Base-by-base conservation (phyloP, 1,284 basidiomycete genomes). In the Moniliella sp. region DNA sequence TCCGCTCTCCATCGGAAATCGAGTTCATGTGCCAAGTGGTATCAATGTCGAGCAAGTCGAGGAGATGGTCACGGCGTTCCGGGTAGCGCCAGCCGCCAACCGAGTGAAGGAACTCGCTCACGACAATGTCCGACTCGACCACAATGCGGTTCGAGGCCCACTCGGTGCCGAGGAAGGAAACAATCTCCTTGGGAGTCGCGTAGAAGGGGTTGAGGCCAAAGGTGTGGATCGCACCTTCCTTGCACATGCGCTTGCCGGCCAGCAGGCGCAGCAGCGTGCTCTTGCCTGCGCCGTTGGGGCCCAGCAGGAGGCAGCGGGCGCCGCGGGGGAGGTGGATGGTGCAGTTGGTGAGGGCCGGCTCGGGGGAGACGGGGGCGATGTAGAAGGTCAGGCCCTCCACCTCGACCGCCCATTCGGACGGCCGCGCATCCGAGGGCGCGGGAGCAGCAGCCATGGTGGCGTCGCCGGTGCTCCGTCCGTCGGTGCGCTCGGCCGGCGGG, bases 61-160 rank as follows among this genome's bases (percentile, higher is more conserved):
- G 71, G 3, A 99, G 68, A 3, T 61, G 65, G 57, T 99, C 81
- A 26, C 88, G 69, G 18, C 86, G 69, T 46, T 75, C 77, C 53
- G 86, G 86, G 65, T 94, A 73, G 27, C 86, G 69, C 61, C 91
- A 94, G 0, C 88, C 88, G 14, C 88, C 88, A 2, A 97, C 81
- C 12, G 81, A 86, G 33, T 59, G 42, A 25, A 59, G 38, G 61
- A 99, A 99, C 38, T 75, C 68, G 4, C 78, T 75, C 4, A 59
- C 57, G 13, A 47, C 38, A 26, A 59, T 59, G 32, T 59, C 57
- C 26, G 40, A 40, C 23, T 86, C 73, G 2, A 97, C 88, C 31
- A 94, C 86, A n/a, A n/a, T n/a, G 1, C 84, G 84, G 63, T 94
- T 94, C 73, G 79, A 79, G 3, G 83, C 82, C 81, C 81, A 65